phyloP scores from a whole-genome alignment of 139 green algal genomes.

The Pycnococcus provasolii region DNA sequence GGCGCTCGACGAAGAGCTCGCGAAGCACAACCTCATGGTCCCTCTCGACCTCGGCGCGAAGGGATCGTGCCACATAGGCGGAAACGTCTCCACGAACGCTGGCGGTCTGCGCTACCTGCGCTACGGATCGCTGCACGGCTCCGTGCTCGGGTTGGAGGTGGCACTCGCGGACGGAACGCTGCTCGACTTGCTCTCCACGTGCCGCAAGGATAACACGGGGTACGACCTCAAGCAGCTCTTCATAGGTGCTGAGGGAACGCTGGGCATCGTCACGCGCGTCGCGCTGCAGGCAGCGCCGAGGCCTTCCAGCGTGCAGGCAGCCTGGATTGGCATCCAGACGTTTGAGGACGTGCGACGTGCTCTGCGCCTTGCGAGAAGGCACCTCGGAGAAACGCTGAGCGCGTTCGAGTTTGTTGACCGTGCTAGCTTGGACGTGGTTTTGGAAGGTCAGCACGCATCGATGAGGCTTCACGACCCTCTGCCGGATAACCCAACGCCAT shows the following conservation, averaged over 20 bases:
- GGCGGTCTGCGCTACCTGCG: slow-evolving; percentile 66
- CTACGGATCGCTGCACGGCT: slow-evolving; percentile 84
- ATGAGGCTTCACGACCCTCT: slow-evolving; percentile 17
- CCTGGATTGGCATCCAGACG: slow-evolving; percentile 49
- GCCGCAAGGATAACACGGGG: slow-evolving; percentile 97
- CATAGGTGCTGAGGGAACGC: slow-evolving; percentile 87
- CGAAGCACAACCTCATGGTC: slow-evolving; percentile 54
- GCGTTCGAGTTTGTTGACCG: slow-evolving; percentile 90
- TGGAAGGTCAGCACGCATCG: slow-evolving; percentile 13
- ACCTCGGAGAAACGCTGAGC: slow-evolving; percentile 70
- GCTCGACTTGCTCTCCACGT: slow-evolving; percentile 62
- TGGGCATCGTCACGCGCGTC: slow-evolving; percentile 55
- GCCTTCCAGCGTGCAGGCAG: slow-evolving; percentile 54
- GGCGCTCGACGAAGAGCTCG: slow-evolving; percentile 53
- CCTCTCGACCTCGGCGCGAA: slow-evolving; percentile 93
- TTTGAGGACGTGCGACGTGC: slow-evolving; percentile 52
- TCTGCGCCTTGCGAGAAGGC: slow-evolving; percentile 43
- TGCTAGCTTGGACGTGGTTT: slow-evolving; percentile 46
- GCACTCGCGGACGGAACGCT: slow-evolving; percentile 76
- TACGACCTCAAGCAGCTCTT: slow-evolving; percentile 98
- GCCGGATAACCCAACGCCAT: slow-evolving; percentile 29
- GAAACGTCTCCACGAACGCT: slow-evolving; percentile 95
- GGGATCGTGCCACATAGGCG: slow-evolving; percentile 88
- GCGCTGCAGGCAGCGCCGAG: slow-evolving; percentile 59
- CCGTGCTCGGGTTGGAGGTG: slow-evolving; percentile 82